Conservation (phyloP, 108 stramenopile species). For the Fragilariopsis cylindrus region DNA sequence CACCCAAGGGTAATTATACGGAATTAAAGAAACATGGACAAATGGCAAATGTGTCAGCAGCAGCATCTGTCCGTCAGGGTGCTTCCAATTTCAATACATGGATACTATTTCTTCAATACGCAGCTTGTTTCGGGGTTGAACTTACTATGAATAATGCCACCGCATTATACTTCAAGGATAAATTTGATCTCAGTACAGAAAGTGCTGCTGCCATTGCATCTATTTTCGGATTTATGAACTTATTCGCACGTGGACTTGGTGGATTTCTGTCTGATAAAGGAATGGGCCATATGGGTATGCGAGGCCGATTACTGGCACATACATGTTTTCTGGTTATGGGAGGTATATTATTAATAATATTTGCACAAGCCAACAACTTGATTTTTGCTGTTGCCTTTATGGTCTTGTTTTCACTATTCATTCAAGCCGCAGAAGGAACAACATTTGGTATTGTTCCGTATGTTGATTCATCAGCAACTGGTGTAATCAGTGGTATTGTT, state of each 20-base stretch:
- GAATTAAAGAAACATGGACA: slow-evolving; percentile 58
- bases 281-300: slow-evolving; percentile 69
- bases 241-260: slow-evolving; percentile 78
- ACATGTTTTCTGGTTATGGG: slow-evolving; percentile 56
- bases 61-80: slow-evolving; percentile 40
- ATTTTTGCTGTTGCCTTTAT: slow-evolving; percentile 59
- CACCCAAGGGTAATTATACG: slow-evolving; percentile 78
- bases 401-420: slow-evolving; percentile 75
- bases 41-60: slow-evolving; percentile 56
- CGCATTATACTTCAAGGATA: slow-evolving; percentile 78
- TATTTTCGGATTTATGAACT: slow-evolving; percentile 62
- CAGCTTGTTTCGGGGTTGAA: slow-evolving; percentile 88
- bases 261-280: slow-evolving; percentile 57
- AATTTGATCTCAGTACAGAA: slow-evolving; percentile 65
- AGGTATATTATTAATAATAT: slow-evolving; percentile 68
- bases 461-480: slow-evolving; percentile 54
- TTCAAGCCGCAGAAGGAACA: slow-evolving; percentile 83
- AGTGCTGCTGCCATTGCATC: slow-evolving; percentile 49
- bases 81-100: slow-evolving; percentile 65
- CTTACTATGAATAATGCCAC: slow-evolving; percentile 79
- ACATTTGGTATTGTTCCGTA: slow-evolving; percentile 52
- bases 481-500: slow-evolving; percentile 3
- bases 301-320: slow-evolving; percentile 69
- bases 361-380: slow-evolving; percentile 48
- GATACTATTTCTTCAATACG: slow-evolving; percentile 80